Base-by-base conservation (phyloP, 768 basidiomycete genomes). In the Calvatia gigantea region DNA sequence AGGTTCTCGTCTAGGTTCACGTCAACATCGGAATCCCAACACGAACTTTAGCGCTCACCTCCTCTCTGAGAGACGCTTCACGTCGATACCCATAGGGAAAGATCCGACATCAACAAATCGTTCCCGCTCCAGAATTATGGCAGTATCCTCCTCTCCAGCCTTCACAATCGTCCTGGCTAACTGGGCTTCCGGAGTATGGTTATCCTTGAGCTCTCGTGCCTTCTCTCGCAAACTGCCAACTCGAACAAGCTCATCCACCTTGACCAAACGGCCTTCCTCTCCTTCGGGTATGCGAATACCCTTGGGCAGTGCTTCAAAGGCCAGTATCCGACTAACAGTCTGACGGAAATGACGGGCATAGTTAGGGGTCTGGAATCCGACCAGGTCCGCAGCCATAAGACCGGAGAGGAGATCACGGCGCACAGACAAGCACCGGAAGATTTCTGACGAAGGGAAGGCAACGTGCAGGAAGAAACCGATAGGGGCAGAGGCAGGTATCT, bases 401-500 rank as follows among this genome's bases (percentile, higher is more conserved):
- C 96, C 96, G 31, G 84, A 80, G 23, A 98, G 76, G 21, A 97
- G 80, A 21, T 87, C 80, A 60, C 86, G 80, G 48, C 89, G 80
- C 3, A 90, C 84, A 3, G 88, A 86, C 28, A 98, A 76, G 69
- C 94, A 96, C 6, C 95, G 80, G 80, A 97, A 97, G 62, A 97
- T 95, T 70, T 98, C 96, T 25, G 91, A 93, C 38, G 86, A 89
- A 2, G 95, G 96, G 74, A 97, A 98, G 2, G 96, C 91, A 54
- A 95, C 94, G 67, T 98, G 96, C 72, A 97, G 83, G 80, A 98
- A 98, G 82, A 98, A 97, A 2, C 89, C 92, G 61, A 93, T 89
- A 32, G 85, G 83, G 0, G 85, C 83, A 17, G 77, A 75, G 1
- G 73, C 65, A 2, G 67, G 85, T 68, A 69, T 92, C 67, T 64